Evolutionary conservation across 1,284 basidiomycete genomes (phyloP).

Genomic region (Ustilago cynodontis): DNA sequence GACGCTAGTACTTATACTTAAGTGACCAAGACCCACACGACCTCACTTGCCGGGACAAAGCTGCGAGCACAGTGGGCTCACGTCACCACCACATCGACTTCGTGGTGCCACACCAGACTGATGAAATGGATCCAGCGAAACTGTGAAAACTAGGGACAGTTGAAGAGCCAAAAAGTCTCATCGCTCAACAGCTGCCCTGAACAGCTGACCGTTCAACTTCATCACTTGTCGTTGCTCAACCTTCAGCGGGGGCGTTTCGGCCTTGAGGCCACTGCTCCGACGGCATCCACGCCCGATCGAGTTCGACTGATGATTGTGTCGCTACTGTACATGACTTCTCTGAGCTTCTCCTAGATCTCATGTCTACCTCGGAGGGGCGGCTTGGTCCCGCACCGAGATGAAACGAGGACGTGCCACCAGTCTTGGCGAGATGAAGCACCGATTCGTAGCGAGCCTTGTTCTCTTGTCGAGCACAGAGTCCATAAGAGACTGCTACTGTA

Average conservation of each 20-base stretch:
- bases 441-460: neutral
- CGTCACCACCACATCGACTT: neutral
- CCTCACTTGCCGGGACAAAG: neutral
- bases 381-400: constrained; percentile 1
- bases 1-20: constrained; percentile 21
- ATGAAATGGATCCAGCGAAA: neutral
- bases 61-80: neutral
- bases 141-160: neutral
- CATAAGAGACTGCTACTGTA: neutral
- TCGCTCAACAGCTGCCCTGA: neutral
- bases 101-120: neutral
- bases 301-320: neutral
- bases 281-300: neutral
- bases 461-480: neutral
- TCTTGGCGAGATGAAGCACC: neutral
- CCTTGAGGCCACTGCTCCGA: neutral
- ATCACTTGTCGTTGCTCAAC: neutral
- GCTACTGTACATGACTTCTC: neutral
- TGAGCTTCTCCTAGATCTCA: neutral
- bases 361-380: neutral
- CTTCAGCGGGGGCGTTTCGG: neutral
- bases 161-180: neutral
- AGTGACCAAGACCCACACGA: neutral
- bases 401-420: constrained; percentile 7
- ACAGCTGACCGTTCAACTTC: neutral